These are phyloP conservation scores for Talaromyces amestolkiae DNA, from an alignment of 2,329 filamentous ascomycete species.

Conservation along the genomic window DNA sequence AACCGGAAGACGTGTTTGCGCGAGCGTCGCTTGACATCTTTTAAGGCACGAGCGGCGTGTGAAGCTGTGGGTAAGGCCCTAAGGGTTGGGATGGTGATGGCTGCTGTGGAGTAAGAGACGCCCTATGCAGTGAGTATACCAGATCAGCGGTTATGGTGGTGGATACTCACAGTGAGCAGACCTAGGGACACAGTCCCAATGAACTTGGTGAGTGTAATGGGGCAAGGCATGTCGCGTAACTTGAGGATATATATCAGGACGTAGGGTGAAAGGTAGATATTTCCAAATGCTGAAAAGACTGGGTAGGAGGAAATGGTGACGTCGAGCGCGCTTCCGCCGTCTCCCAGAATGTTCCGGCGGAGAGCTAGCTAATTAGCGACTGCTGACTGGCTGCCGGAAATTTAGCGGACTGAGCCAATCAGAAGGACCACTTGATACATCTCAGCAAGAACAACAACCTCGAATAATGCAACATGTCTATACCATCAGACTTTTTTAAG, in stretches of 20 bases:
- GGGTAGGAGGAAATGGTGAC: slow-evolving; percentile 4
- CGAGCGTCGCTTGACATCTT: slow-evolving; percentile 62
- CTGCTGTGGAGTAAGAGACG: slow-evolving; percentile 79
- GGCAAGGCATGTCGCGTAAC: slow-evolving; percentile 57
- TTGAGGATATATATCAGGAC: not conserved
- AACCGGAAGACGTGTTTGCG: slow-evolving; percentile 66
- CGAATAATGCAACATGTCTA: not conserved
- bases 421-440: not conserved
- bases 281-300: not conserved
- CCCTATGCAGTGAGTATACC: slow-evolving; percentile 57
- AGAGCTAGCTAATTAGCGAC: slow-evolving; percentile 6
- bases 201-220: slow-evolving; percentile 81
- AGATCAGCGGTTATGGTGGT: not conserved
- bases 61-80: slow-evolving; percentile 75
- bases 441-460: not conserved
- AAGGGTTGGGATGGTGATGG: slow-evolving; percentile 74
- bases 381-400: slow-evolving; percentile 7
- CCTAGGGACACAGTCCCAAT: slow-evolving; percentile 88
- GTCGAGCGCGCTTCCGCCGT: slow-evolving; percentile 5
- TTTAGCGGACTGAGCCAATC: not conserved
- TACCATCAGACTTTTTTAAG: not conserved
- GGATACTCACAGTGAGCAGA: slow-evolving; percentile 71
- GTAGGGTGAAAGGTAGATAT: not conserved
- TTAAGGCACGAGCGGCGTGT: slow-evolving; percentile 67
- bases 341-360: slow-evolving; percentile 5